Percentiles rank a stretch among this genome's conserved stretches.
Evolutionary conservation across 202 grass and related monocot genomes (phyloP).

Genomic region (Brachypodium distachyon): DNA sequence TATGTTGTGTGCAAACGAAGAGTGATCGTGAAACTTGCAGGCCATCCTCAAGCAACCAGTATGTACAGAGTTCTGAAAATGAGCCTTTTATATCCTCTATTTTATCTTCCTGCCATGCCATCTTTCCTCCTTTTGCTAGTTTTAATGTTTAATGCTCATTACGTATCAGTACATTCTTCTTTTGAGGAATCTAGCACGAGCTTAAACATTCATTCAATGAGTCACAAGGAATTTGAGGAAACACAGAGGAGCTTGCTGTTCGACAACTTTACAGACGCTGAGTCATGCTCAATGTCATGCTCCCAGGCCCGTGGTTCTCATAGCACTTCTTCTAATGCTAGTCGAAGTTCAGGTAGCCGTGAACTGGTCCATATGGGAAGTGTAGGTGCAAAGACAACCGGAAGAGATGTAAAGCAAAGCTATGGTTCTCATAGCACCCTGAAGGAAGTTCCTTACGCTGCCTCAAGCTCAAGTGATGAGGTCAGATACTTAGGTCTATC

Average conservation of each 20-base stretch:
- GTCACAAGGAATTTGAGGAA: slow-evolving; percentile 39
- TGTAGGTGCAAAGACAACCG: not conserved
- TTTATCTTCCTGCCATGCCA: not conserved
- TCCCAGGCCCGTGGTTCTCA: not conserved
- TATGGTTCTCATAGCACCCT: slow-evolving; percentile 12
- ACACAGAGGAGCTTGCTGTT: slow-evolving; percentile 31
- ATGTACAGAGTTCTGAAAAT: not conserved
- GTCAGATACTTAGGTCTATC: slow-evolving; percentile 20
- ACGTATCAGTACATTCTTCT: not conserved
- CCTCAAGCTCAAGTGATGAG: slow-evolving; percentile 23
- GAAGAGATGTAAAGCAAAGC: slow-evolving; percentile 14
- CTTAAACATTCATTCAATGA: slow-evolving; percentile 37
- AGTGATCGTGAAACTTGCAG: slow-evolving; percentile 56
- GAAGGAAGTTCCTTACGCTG: slow-evolving; percentile 22
- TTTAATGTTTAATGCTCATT: not conserved
- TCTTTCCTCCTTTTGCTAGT: slow-evolving; percentile 9
- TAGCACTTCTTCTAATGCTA: slow-evolving; percentile 17
- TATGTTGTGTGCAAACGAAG: slow-evolving; percentile 62
- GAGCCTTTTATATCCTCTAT: not conserved
- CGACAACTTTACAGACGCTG: slow-evolving; percentile 15
- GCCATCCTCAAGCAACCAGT: slow-evolving; percentile 24
- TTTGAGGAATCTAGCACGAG: slow-evolving; percentile 27
- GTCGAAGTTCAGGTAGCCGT: slow-evolving; percentile 28
- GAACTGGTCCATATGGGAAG: slow-evolving; percentile 1
- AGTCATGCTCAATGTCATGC: slow-evolving; percentile 5